phyloP scores from a whole-genome alignment of 2,329 filamentous ascomycete species.

The Curvularia hawaiiensis region DNA sequence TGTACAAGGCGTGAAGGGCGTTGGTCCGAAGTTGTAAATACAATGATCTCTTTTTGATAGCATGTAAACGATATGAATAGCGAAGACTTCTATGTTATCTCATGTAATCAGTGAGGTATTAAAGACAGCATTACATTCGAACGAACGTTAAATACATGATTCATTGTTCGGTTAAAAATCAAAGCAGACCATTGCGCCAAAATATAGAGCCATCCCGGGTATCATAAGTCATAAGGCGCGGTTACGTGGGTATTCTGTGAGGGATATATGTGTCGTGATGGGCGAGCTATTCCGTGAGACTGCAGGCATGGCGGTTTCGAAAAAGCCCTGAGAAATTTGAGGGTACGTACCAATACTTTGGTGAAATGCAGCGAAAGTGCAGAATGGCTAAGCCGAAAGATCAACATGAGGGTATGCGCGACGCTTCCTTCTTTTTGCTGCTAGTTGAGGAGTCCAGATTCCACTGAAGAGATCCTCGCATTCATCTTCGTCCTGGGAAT shows the following conservation, averaged over 20 bases:
- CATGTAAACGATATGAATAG: not conserved
- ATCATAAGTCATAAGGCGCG: not conserved
- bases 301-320: not conserved
- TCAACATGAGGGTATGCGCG: constrained; percentile 6
- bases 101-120: not conserved
- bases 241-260: constrained; percentile 1
- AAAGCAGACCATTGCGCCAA: constrained; percentile 1
- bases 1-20: not conserved
- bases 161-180: not conserved
- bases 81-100: not conserved
- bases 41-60: not conserved
- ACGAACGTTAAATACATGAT: not conserved
- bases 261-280: not conserved
- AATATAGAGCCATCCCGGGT: not conserved
- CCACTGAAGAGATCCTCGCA: constrained; percentile 69
- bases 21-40: constrained; percentile 9
- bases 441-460: constrained; percentile 63
- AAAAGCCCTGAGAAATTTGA: not conserved
- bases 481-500: constrained; percentile 69
- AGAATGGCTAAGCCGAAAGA: not conserved
- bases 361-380: not conserved
- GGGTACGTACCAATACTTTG: not conserved
- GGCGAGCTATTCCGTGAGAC: not conserved
- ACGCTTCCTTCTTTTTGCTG: constrained; percentile 47
- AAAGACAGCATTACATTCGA: not conserved